Conservation (phyloP, 1,139 yeast genomes). For the Suhomyces chickasaworum region DNA sequence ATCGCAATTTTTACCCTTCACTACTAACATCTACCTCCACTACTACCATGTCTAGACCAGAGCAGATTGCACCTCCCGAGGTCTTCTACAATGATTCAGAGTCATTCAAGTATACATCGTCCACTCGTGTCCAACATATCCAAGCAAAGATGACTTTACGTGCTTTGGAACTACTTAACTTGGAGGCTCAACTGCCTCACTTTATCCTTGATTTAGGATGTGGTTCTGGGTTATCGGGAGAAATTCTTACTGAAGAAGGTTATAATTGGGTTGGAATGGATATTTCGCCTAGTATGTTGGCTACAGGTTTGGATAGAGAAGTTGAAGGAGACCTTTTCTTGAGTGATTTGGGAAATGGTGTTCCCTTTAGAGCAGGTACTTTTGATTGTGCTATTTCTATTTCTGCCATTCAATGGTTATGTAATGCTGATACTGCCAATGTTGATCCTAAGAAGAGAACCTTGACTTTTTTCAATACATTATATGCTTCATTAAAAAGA, state of each 20-base stretch:
- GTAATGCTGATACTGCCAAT: constrained; percentile 86
- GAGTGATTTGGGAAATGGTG: constrained; percentile 90
- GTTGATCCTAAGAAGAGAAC: constrained; percentile 88
- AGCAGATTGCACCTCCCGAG: constrained; percentile 96
- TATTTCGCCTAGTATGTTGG: constrained; percentile 93
- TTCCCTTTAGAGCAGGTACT: constrained; percentile 94
- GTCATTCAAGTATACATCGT: constrained; percentile 83
- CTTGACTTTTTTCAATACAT: constrained; percentile 79
- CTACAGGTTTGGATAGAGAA: constrained; percentile 88
- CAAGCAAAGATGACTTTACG: constrained; percentile 97
- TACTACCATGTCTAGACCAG: constrained; percentile 88
- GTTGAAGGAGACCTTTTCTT: constrained; percentile 91
- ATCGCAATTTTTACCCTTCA: constrained; percentile 7
- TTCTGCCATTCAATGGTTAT: constrained; percentile 96
- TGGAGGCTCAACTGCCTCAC: constrained; percentile 63
- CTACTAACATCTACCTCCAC: no score
- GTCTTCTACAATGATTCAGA: constrained; percentile 89
- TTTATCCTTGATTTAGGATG: constrained; percentile 91
- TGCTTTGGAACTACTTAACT: constrained; percentile 82
- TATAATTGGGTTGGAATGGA: constrained; percentile 97
- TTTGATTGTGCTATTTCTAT: constrained; percentile 97
- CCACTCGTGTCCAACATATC: constrained; percentile 95
- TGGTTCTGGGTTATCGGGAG: constrained; percentile 96
- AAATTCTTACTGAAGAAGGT: constrained; percentile 89
- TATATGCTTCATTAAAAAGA: constrained; percentile 81